A percentile compares a stretch with the other conserved stretches of the same genome.
phyloP scores from a whole-genome alignment of 257 asterid genomes.

The Solanum piurae region DNA sequence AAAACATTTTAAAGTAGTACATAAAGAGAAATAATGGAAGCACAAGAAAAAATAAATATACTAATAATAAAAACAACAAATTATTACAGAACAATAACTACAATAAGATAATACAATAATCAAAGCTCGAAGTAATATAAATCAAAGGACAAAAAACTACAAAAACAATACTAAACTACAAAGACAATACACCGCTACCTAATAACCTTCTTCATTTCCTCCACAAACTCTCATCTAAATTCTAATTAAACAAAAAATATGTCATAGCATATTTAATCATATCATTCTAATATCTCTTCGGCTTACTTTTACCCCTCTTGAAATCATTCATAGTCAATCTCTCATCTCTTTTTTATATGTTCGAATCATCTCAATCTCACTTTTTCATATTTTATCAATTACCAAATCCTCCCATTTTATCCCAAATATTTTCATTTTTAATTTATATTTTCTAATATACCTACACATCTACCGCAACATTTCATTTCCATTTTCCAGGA shows the following conservation, averaged over 20 bases:
- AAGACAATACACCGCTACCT: neutral
- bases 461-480: neutral
- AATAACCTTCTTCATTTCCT: neutral
- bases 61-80: too few species aligned
- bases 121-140: neutral
- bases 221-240: neutral
- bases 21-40: neutral
- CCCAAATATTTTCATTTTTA: too few species aligned
- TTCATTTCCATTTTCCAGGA: neutral
- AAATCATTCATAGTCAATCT: neutral
- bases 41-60: neutral
- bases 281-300: too few species aligned
- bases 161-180: neutral
- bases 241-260: too few species aligned
- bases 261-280: too few species aligned
- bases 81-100: too few species aligned
- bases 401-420: too few species aligned
- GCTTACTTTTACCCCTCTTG: too few species aligned
- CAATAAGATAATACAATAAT: neutral
- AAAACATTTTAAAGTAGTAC: neutral
- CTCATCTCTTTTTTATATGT: neutral
- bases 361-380: too few species aligned
- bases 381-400: too few species aligned
- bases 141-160: neutral
- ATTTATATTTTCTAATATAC: neutral